Conservation (phyloP, 371 early-diverging fungal species). For the Mortierella sp. region DNA sequence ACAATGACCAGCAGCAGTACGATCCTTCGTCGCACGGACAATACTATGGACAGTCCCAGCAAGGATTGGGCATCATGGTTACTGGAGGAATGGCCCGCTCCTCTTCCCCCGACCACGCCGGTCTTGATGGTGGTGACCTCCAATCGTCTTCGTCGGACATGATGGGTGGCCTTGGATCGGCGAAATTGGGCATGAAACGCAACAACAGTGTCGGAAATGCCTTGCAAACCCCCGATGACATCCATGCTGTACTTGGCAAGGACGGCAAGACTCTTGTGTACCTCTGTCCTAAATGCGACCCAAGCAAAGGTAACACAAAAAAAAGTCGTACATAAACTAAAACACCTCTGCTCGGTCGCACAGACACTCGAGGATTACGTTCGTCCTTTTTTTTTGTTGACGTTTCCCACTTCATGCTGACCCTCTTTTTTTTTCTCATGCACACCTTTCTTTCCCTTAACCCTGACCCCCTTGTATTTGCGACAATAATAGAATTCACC, state of each 20-base stretch:
- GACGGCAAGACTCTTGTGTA: conserved; percentile 51
- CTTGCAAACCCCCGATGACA: conserved; percentile 29
- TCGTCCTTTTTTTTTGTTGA: background rate
- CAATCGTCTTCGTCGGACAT: conserved; percentile 3
- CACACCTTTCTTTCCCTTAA: background rate
- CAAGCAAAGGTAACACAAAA: conserved; percentile 31
- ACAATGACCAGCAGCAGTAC: conserved; percentile 29
- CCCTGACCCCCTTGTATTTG: background rate
- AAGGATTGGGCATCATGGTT: conserved; percentile 29
- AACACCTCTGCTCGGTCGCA: background rate
- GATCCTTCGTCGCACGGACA: conserved; percentile 17
- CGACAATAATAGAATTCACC: conserved; percentile 32
- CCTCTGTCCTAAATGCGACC: conserved; percentile 46
- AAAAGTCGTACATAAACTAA: background rate
- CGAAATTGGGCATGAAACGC: conserved; percentile 21
- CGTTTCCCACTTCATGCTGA: background rate
- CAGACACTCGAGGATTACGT: background rate
- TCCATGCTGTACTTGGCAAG: conserved; percentile 43
- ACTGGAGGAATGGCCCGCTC: conserved; percentile 39
- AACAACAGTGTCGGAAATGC: conserved; percentile 1
- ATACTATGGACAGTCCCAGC: conserved; percentile 23
- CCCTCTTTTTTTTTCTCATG: conserved; percentile 5
- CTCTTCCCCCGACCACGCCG: conserved; percentile 11
- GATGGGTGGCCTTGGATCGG: conserved; percentile 9
- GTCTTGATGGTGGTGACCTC: background rate